Evolutionary conservation across 306 rosid genomes (phyloP).

Genomic region (Vachellia collinsii): DNA sequence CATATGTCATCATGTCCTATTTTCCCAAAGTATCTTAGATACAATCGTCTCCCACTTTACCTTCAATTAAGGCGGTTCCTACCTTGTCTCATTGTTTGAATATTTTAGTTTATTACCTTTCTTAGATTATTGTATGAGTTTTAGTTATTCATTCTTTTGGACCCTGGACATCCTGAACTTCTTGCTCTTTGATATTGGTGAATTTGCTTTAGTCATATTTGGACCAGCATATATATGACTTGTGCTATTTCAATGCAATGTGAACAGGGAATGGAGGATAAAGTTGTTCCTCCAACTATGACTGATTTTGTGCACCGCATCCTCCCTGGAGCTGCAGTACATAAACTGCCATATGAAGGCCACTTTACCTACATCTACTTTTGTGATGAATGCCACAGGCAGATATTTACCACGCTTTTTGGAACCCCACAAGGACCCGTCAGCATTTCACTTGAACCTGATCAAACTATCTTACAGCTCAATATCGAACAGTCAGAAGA

Average conservation of each 20-base stretch:
- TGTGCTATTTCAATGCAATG: slow-evolving; percentile 34
- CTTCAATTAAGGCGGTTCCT: slow-evolving; percentile 10
- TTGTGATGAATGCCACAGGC: slow-evolving; percentile 96
- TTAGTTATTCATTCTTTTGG: background rate
- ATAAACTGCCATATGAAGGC: slow-evolving; percentile 97
- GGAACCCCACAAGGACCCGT: slow-evolving; percentile 96
- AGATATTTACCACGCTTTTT: slow-evolving; percentile 88
- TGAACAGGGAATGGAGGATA: slow-evolving; percentile 96
- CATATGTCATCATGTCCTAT: background rate
- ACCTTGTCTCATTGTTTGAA: slow-evolving; percentile 4
- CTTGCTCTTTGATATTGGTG: background rate
- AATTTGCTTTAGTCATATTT: slow-evolving; percentile 9
- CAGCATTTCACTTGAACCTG: slow-evolving; percentile 38
- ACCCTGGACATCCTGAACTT: background rate
- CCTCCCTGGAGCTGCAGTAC: slow-evolving; percentile 92
- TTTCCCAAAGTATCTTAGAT: background rate
- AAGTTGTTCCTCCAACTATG: slow-evolving; percentile 87
- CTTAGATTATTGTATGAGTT: background rate
- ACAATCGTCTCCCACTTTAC: background rate
- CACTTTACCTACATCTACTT: slow-evolving; percentile 90
- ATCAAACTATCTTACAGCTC: slow-evolving; percentile 40
- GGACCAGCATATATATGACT: slow-evolving; percentile 28
- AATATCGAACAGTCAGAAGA: slow-evolving; percentile 44
- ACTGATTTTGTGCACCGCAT: slow-evolving; percentile 96
- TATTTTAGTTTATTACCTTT: background rate